Conservation (phyloP, 2,329 filamentous ascomycete species). For the Colletotrichum zoysiae region DNA sequence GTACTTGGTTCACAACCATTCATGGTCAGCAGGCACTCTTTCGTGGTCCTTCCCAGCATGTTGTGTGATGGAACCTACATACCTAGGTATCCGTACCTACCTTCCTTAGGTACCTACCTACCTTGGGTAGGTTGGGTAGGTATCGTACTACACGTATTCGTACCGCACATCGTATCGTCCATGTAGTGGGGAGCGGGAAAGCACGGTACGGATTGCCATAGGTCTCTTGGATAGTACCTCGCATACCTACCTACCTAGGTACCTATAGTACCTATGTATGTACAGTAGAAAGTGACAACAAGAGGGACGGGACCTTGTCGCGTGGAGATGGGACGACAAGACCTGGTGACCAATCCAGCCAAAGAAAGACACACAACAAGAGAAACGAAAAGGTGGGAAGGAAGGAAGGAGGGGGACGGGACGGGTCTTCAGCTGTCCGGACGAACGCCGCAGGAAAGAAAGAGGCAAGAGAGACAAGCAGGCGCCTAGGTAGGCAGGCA, state of each 20-base stretch:
- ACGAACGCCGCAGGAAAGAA: neutral
- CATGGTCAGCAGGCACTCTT: neutral
- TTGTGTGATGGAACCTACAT: neutral
- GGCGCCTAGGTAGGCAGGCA: too few species aligned
- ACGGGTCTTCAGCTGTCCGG: neutral
- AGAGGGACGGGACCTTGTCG: neutral
- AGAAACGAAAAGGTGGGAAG: neutral
- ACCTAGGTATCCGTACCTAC: too few species aligned
- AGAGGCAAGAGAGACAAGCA: neutral
- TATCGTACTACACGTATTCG: too few species aligned
- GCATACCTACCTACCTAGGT: too few species aligned
- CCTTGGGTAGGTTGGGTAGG: too few species aligned
- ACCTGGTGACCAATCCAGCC: neutral
- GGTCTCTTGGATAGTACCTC: neutral
- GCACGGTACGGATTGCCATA: neutral
- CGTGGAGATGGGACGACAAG: neutral
- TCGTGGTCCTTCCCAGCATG: neutral
- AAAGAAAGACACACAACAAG: too few species aligned
- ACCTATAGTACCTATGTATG: too few species aligned
- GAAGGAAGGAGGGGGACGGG: too few species aligned
- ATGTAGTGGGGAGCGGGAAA: neutral
- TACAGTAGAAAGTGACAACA: neutral
- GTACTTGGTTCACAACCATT: too few species aligned
- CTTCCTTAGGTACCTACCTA: too few species aligned
- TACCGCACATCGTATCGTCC: too few species aligned